phyloP scores from a whole-genome alignment of 331 rosid genomes.

The Acacia pycnantha region DNA sequence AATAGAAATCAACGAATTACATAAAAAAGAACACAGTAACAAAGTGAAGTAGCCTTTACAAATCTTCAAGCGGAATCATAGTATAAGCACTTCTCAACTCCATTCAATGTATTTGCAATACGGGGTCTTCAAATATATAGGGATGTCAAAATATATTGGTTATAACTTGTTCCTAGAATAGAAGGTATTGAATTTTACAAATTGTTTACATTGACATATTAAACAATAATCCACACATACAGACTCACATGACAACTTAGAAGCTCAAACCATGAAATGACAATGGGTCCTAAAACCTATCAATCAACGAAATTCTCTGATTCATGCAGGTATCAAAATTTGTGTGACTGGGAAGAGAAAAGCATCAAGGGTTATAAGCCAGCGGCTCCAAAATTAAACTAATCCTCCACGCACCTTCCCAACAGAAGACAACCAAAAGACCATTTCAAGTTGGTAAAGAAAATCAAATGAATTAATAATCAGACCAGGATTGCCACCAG shows the following conservation, averaged over 20 bases:
- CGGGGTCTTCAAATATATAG: not conserved
- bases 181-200: not conserved
- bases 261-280: not conserved
- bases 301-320: not conserved
- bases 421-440: not conserved
- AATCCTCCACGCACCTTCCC: not conserved
- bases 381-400: not conserved
- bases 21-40: not conserved
- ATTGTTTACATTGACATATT: not conserved
- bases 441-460: not conserved
- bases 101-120: not conserved
- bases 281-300: not conserved
- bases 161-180: not conserved
- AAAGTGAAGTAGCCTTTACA: not conserved
- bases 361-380: not conserved
- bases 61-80: not conserved
- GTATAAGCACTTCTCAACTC: not conserved
- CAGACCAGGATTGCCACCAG: not conserved
- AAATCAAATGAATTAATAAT: not conserved
- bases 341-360: not conserved
- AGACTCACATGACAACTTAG: not conserved
- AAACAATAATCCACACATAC: not conserved
- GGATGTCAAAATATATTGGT: not conserved
- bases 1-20: not conserved
- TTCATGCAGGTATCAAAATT: not conserved